These are phyloP conservation scores for Spiromastix sp. DNA, from an alignment of 2,329 filamentous ascomycete species.

Conservation along the genomic window DNA sequence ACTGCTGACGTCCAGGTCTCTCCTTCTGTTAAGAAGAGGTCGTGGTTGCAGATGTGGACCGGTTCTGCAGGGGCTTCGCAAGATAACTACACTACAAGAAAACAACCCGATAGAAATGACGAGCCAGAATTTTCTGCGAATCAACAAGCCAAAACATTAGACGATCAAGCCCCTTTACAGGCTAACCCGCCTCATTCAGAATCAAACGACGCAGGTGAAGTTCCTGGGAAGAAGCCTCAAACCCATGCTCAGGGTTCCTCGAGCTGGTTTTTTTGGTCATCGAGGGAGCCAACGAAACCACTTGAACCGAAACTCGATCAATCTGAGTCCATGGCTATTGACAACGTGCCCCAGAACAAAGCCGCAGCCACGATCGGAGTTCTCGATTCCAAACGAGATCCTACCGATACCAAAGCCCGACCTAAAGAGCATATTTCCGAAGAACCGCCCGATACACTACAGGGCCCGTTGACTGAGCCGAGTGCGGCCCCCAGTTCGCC, in stretches of 20 bases:
- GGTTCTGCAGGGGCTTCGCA: conserved; percentile 18
- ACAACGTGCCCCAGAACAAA: not conserved
- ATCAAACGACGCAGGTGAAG: not conserved
- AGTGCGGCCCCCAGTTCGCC: conserved; percentile 7
- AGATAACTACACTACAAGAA: conserved; percentile 10
- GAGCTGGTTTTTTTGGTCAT: conserved; percentile 34
- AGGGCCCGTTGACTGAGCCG: too few relatives aligned
- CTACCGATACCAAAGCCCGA: conserved; percentile 13
- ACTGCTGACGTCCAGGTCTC: not conserved
- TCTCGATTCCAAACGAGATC: conserved; percentile 13
- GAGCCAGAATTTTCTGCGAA: conserved; percentile 2
- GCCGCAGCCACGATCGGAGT: conserved; percentile 13
- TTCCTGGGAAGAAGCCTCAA: conserved; percentile 3
- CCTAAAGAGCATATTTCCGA: conserved; percentile 19
- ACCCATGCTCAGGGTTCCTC: conserved; percentile 21
- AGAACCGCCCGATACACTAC: not conserved
- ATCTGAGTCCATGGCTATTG: not conserved
- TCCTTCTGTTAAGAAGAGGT: conserved; percentile 25
- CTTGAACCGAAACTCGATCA: conserved; percentile 10
- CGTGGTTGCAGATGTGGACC: conserved; percentile 37
- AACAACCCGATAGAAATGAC: conserved; percentile 8
- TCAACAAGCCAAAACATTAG: conserved; percentile 13
- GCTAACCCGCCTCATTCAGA: conserved; percentile 10
- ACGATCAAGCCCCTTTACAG: too few relatives aligned
- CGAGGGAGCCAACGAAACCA: conserved; percentile 20